Percentiles rank a stretch among this genome's conserved stretches.
phyloP scores from a whole-genome alignment of 768 basidiomycete genomes.

The Epithele typhae region DNA sequence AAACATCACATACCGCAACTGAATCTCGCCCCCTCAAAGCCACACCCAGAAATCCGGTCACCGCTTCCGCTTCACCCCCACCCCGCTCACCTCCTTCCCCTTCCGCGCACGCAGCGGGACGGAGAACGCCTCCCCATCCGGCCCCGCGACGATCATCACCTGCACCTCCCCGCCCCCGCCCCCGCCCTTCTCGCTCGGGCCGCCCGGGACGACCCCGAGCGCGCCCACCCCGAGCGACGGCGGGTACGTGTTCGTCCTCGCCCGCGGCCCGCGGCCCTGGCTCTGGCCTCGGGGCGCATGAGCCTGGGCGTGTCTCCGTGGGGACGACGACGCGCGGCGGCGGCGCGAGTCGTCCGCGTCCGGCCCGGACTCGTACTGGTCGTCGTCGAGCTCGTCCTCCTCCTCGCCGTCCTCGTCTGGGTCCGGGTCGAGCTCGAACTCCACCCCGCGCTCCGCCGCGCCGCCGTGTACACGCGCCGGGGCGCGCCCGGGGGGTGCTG shows the following conservation, averaged over 20 bases:
- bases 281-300: no score
- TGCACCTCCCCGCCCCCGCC: constrained; percentile 12
- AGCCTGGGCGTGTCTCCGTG: no score
- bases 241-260: no score
- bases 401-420: constrained; percentile 19
- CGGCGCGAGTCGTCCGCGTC: constrained; percentile 48
- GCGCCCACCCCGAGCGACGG: no score
- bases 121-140: constrained; percentile 63
- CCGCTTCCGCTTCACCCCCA: constrained; percentile 63
- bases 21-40: no score
- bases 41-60: constrained; percentile 26
- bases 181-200: neutral
- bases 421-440: constrained; percentile 51
- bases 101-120: constrained; percentile 68
- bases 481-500: constrained; percentile 32
- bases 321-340: no score
- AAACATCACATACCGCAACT: neutral
- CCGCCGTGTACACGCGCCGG: constrained; percentile 41
- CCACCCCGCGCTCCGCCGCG: no score
- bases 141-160: constrained; percentile 19
- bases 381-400: constrained; percentile 42
- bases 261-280: constrained; percentile 5
- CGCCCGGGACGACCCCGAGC: constrained; percentile 5
- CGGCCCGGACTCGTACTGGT: constrained; percentile 32
- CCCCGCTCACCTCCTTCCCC: constrained; percentile 46